Percentiles rank a stretch among this genome's conserved stretches.
These are phyloP conservation scores for Hydnum rufescens DNA, from an alignment of 768 basidiomycete species.

Conservation along the genomic window DNA sequence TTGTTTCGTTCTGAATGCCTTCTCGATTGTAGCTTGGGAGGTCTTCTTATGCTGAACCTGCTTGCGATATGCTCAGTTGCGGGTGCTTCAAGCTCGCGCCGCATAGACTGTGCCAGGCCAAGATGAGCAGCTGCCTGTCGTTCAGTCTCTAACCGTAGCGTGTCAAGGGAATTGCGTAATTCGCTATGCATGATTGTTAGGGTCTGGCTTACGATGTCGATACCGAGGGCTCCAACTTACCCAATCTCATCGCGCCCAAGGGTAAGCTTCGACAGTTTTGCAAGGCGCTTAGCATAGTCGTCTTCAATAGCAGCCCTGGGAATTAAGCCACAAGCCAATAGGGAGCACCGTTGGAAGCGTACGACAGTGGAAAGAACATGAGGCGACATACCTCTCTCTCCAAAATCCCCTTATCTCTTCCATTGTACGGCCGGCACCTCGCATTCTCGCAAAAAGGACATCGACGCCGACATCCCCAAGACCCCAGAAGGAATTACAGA, in stretches of 20 bases:
- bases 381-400: slow-evolving; percentile 65
- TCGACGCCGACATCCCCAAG: slow-evolving; percentile 71
- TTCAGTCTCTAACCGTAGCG: slow-evolving; percentile 65
- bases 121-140: slow-evolving; percentile 56
- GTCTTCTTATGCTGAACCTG: slow-evolving; percentile 56
- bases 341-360: not conserved
- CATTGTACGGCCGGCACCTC: slow-evolving; percentile 65
- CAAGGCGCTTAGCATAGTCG: slow-evolving; percentile 76
- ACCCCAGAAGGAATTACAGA: slow-evolving; percentile 97
- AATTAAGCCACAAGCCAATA: not conserved
- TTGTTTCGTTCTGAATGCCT: slow-evolving; percentile 76
- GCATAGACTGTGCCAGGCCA: slow-evolving; percentile 54
- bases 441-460: slow-evolving; percentile 75
- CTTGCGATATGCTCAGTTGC: slow-evolving; percentile 35
- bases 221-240: slow-evolving; percentile 27
- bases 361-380: not conserved
- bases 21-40: slow-evolving; percentile 63
- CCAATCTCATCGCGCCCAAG: slow-evolving; percentile 87
- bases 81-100: slow-evolving; percentile 52
- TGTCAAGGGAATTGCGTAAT: slow-evolving; percentile 60
- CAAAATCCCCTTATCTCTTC: slow-evolving; percentile 78
- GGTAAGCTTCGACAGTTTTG: slow-evolving; percentile 52
- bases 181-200: slow-evolving; percentile 32
- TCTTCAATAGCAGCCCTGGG: slow-evolving; percentile 75
- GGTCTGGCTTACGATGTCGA: not conserved